Base-by-base conservation (phyloP, 805 yeast genomes). In the Sugiyamaella mastotermitis region DNA sequence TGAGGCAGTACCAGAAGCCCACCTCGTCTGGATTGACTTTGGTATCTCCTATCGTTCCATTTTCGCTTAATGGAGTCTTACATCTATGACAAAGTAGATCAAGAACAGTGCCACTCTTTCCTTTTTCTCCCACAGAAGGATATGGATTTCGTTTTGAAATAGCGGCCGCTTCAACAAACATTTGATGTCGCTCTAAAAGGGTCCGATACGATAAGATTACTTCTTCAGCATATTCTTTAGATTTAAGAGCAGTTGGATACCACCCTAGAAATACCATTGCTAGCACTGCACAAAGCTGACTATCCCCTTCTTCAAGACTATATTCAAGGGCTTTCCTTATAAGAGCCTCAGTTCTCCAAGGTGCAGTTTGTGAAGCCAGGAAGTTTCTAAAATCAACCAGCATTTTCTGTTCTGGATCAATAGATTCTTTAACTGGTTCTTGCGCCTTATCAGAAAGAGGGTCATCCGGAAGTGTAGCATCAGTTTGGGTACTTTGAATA, bases 1-100 rank as follows among this genome's bases (percentile, higher is more conserved):
- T 68, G 37, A 78, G 85, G 61, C 97, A 88, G 57, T 80, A 83
- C 95, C 95, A 87, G 49, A 71, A 78, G 1, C 94, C 95, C 11
- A 27, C 23, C 14, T 27, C 30, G 3, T 43, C 38, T 5, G 14
- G 9, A 27, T 10, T 15, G 30, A 27, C 18, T 27, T 27, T 27
- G 0, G 52, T 35, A 10, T 46, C 43, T 28, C 47, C 41, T 13
- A 47, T 42, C 2, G 57, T 50, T 15, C 49, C 51, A 21, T 57
- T 56, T 8, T 61, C 56, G 25, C 58, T 57, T 24, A 61, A 44
- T 4, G 66, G 53, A n/a, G 45, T 32, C 25, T 18, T 21, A 45
- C 66, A 62, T 4, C 51, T 39, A 33, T 50, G 55, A 38, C 66
- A 62, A 48, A 72, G 79, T 16, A 78, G 66, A 40, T 78, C 66